Evolutionary conservation across 805 yeast species (phyloP), one percentile per base, ranked within the genome.

Genomic region (Metschnikowia colocasiae): DNA sequence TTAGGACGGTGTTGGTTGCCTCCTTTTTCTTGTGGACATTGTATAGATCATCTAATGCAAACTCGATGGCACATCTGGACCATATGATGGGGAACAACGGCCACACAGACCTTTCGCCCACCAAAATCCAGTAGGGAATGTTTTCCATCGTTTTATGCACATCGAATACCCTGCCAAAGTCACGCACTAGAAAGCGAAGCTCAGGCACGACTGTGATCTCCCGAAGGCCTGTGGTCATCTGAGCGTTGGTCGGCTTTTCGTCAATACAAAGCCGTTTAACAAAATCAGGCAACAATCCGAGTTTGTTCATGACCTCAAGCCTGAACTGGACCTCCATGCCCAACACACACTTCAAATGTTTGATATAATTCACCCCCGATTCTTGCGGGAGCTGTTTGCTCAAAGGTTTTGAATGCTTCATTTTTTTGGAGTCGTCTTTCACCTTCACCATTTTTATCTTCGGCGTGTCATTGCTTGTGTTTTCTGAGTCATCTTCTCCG

Each of bases 21-120:
- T 31, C 39, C 20, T 59, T 51, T 65, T 70, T 49, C 49, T 71
- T 60, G 59, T 70, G 75, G 37, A 68, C 59, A 54, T 71, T 78
- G 62, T 79, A 87, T 58, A 80, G 77, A 62, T 85, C 88, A 62
- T 91, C 96, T 46, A 92, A 71, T 22, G 90, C 85, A 66, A 85
- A 88, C 70, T 92, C 99, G 45, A 92, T 85, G 1, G 91, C 82
- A 58, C 97, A 87, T 40, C 99, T 73, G 1, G 96, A 85, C 81
- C 90, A 83, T 26, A 94, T 72, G 31, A 90, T 70, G 0, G 96
- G 88, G 51, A 88, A 73, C 43, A 88, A 78, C 1, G 96, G 95
- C 98, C 98, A 94, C 1, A 90, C 89, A 37, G 96, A 85, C 53
- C 85, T 74, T 63, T 92, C 97, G 4, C 99, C 99, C 27, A 91